phyloP scores from a whole-genome alignment of 768 basidiomycete genomes.

The Coprinopsis cinerea region DNA sequence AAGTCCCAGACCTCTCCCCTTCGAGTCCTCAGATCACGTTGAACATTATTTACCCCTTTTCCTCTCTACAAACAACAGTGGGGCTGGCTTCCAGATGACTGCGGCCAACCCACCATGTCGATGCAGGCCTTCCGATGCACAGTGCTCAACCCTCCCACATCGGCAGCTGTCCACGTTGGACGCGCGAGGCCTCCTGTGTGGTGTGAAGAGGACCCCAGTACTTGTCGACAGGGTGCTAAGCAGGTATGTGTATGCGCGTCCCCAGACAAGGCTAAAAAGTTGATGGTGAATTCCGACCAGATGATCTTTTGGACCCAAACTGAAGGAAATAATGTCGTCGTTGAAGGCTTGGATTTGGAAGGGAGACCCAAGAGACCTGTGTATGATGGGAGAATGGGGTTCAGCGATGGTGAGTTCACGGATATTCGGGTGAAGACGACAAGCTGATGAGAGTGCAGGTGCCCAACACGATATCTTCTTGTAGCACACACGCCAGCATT shows the following conservation, averaged over 20 bases:
- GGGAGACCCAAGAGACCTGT: slow-evolving; percentile 35
- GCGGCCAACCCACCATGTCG: slow-evolving; percentile 41
- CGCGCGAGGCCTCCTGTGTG: slow-evolving; percentile 29
- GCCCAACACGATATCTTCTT: no score
- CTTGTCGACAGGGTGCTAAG: slow-evolving; percentile 34
- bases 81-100: slow-evolving; percentile 17
- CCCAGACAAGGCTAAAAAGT: neutral
- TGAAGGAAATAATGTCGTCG: slow-evolving; percentile 37
- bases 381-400: slow-evolving; percentile 32
- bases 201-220: slow-evolving; percentile 32
- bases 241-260: slow-evolving; percentile 21
- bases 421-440: no score
- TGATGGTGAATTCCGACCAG: slow-evolving; percentile 11
- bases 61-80: neutral
- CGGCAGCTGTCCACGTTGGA: slow-evolving; percentile 19
- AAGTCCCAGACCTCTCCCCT: no score
- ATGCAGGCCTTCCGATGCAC: slow-evolving; percentile 35
- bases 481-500: no score
- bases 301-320: slow-evolving; percentile 39
- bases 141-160: slow-evolving; percentile 25
- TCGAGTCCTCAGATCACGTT: no score
- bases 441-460: no score
- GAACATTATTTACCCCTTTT: neutral
- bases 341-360: slow-evolving; percentile 34
- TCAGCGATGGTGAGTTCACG: slow-evolving; percentile 21